phyloP scores from a whole-genome alignment of 2,329 filamentous ascomycete genomes.

The Aphanocladium album region DNA sequence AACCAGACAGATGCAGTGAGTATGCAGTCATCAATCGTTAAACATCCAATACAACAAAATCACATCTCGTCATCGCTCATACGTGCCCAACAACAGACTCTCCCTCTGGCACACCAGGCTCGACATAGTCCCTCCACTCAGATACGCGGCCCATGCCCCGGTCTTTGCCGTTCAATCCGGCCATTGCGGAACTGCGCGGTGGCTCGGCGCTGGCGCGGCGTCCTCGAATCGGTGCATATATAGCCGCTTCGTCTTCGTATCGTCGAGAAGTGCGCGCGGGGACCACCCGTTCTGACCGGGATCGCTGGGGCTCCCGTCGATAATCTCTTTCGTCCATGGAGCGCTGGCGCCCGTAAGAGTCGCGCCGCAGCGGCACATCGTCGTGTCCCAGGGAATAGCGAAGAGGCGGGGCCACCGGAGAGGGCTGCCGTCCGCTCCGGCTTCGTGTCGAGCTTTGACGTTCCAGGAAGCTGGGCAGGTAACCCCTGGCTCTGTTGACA shows the following conservation, averaged over 20 bases:
- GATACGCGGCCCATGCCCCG: conserved; percentile 43
- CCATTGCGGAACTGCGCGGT: conserved; percentile 39
- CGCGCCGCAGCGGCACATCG: conserved; percentile 2
- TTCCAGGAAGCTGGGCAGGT: conserved; percentile 41
- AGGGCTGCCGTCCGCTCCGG: conserved; percentile 6
- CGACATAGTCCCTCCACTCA: conserved; percentile 46
- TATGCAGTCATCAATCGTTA: conserved; percentile 1
- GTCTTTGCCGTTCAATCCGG: conserved; percentile 41
- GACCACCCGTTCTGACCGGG: conserved; percentile 8
- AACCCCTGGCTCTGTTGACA: conserved; percentile 38
- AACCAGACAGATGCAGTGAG: background rate
- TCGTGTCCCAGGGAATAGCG: background rate
- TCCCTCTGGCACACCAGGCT: conserved; percentile 35
- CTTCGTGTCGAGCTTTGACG: conserved; percentile 44
- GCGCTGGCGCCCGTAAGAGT: background rate
- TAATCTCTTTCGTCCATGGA: conserved; percentile 5
- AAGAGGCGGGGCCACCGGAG: conserved; percentile 7
- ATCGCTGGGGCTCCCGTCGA: background rate
- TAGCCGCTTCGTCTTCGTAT: conserved; percentile 29
- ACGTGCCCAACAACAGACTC: conserved; percentile 19
- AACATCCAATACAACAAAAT: background rate
- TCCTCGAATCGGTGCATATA: conserved; percentile 24
- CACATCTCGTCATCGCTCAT: background rate
- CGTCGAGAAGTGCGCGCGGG: conserved; percentile 6
- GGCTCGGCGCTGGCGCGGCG: conserved; percentile 22